Percentiles rank a stretch among this genome's conserved stretches.
Evolutionary conservation across 2,329 filamentous ascomycete genomes (phyloP).

Genomic region (Diplodia sapinea): DNA sequence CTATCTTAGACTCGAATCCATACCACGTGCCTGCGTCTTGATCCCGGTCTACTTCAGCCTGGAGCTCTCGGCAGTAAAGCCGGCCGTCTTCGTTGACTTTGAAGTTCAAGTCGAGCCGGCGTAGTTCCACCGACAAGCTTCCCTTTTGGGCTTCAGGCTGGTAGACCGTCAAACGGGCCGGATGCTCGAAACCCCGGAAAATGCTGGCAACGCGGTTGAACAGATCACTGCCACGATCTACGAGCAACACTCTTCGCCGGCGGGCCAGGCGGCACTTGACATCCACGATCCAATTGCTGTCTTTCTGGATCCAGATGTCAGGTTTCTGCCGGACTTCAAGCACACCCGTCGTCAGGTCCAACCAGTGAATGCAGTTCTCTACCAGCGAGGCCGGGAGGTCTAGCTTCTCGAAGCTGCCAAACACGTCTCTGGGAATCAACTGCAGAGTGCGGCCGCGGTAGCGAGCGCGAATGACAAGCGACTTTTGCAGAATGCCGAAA

Average conservation of each 20-base stretch:
- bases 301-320: slow-evolving; percentile 49
- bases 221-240: slow-evolving; percentile 57
- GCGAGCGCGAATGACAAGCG: slow-evolving; percentile 54
- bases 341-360: slow-evolving; percentile 54
- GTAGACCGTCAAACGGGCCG: slow-evolving; percentile 52
- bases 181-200: slow-evolving; percentile 59
- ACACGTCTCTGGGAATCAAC: slow-evolving; percentile 42
- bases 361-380: slow-evolving; percentile 64
- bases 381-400: slow-evolving; percentile 62
- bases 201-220: slow-evolving; percentile 51
- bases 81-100: slow-evolving; percentile 52
- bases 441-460: slow-evolving; percentile 42
- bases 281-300: slow-evolving; percentile 51
- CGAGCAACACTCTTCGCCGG: slow-evolving; percentile 44
- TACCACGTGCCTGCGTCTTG: slow-evolving; percentile 66
- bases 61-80: slow-evolving; percentile 59
- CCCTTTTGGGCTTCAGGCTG: slow-evolving; percentile 45
- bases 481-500: slow-evolving; percentile 55
- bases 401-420: slow-evolving; percentile 35
- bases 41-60: slow-evolving; percentile 54
- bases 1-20: slow-evolving; percentile 64
- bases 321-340: slow-evolving; percentile 61
- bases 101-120: slow-evolving; percentile 61
- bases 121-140: slow-evolving; percentile 56
- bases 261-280: slow-evolving; percentile 38